phyloP scores from a whole-genome alignment of 148 eudicot genomes.

The Persicaria maculosa region DNA sequence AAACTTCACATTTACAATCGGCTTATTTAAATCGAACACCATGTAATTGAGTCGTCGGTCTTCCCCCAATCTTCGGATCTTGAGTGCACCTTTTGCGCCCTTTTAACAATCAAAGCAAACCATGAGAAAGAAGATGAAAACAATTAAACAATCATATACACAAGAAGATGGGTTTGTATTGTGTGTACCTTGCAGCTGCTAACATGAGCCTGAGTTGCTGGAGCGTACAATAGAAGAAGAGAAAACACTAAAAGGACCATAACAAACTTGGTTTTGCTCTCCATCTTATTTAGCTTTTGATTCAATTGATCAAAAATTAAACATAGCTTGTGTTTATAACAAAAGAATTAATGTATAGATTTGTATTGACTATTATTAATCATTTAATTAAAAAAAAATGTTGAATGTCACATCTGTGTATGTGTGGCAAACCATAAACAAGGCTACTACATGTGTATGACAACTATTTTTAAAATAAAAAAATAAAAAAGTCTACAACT shows the following conservation, averaged over 20 bases:
- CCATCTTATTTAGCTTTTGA: not conserved
- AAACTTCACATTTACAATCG: not conserved
- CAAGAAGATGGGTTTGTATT: not conserved
- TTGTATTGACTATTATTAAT: too few relatives aligned
- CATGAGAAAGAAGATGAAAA: not conserved
- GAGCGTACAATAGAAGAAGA: not conserved
- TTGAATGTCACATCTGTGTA: too few relatives aligned
- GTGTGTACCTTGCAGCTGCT: not conserved
- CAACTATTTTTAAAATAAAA: too few relatives aligned
- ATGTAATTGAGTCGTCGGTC: not conserved
- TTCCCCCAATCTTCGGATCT: not conserved
- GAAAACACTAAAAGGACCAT: not conserved
- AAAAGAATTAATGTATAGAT: not conserved
- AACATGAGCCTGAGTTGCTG: not conserved
- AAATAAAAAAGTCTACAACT: too few relatives aligned
- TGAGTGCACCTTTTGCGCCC: not conserved
- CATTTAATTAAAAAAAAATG: too few relatives aligned
- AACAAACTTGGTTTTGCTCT: not conserved
- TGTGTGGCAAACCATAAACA: too few relatives aligned
- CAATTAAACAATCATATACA: not conserved
- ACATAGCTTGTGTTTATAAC: not conserved
- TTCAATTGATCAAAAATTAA: not conserved
- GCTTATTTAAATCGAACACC: not conserved
- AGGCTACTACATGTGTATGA: too few relatives aligned
- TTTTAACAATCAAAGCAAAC: not conserved